Base-by-base conservation (phyloP, 768 basidiomycete genomes). In the Boletus tomentosulus region DNA sequence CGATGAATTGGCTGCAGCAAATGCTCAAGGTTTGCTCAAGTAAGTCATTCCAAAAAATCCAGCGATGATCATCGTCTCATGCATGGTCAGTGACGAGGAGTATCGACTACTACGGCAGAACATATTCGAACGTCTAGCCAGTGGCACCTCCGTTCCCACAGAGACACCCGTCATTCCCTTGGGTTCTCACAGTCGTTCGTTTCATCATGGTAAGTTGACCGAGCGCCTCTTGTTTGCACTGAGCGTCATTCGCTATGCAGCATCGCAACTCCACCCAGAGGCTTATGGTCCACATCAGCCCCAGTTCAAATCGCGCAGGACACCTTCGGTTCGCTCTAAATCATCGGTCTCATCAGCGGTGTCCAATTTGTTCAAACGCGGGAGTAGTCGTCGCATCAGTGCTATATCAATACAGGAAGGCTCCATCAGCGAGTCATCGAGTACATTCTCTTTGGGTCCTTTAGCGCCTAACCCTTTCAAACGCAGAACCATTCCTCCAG, bases 21-120 rank as follows among this genome's bases (percentile, higher is more conserved):
- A 92, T 66, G 79, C 85, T 6, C 84, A 92, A 63, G 90, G 90
- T 30, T 74, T 92, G 47, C 75, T 92, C 49, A 83, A 82, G 89
- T 88, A 66, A 63, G 83, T 71, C 34, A 33, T 58, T 43, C 24
- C 19, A 15, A 57, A 50, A 47, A 39, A 24, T 22, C 7, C 13
- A 33, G 38, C 37, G 25, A 33, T 19, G 37, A 47, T 41, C 49
- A 16, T 33, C 33, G 44, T 51, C 53, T 52, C 52, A 59, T 47
- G 6, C 3, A 9, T 53, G 33, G 48, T 33, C 62, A 92, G 91
- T 65, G 87, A 92, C 69, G 88, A 92, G 60, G 91, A 91, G 66
- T 92, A 92, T 66, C 84, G 90, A 48, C 68, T 92, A 41, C 78
- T 93, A 12, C 84, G 91, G 42, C 89, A 91, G 68, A 89, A 85